These are phyloP conservation scores for Neurospora africana DNA, from an alignment of 495 filamentous ascomycete species.

Conservation along the genomic window DNA sequence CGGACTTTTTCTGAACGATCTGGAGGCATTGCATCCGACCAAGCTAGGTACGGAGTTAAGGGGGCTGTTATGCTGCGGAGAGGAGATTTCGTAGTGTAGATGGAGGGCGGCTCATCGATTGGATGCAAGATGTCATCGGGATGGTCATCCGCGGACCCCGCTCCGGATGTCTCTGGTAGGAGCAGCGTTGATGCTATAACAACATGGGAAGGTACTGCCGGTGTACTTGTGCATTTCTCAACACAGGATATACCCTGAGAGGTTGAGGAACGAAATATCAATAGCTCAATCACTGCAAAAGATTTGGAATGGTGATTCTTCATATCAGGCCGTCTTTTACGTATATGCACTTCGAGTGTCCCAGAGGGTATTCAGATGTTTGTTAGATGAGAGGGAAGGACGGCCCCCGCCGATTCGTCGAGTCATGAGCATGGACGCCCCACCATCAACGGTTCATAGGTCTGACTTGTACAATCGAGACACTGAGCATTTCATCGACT, in stretches of 20 bases:
- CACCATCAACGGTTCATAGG: too few species aligned
- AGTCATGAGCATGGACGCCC: too few species aligned
- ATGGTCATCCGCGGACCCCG: background rate
- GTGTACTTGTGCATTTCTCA: background rate
- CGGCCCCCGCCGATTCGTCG: too few species aligned
- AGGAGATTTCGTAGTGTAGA: background rate
- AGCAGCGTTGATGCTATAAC: background rate
- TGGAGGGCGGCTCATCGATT: too few species aligned
- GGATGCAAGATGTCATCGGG: background rate
- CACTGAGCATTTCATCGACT: too few species aligned
- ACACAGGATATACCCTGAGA: background rate
- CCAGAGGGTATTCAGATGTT: background rate
- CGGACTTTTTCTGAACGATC: background rate
- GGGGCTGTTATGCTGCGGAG: background rate
- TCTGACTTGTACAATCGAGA: too few species aligned
- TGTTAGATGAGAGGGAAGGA: background rate
- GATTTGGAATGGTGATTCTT: background rate
- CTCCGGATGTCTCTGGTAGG: background rate
- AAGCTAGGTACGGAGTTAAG: background rate
- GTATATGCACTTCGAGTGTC: background rate
- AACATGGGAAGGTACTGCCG: background rate
- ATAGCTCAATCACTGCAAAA: background rate
- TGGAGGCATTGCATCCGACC: background rate
- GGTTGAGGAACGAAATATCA: background rate
- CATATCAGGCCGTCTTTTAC: background rate